phyloP scores from a whole-genome alignment of 768 basidiomycete genomes.

The Asterophora parasitica region DNA sequence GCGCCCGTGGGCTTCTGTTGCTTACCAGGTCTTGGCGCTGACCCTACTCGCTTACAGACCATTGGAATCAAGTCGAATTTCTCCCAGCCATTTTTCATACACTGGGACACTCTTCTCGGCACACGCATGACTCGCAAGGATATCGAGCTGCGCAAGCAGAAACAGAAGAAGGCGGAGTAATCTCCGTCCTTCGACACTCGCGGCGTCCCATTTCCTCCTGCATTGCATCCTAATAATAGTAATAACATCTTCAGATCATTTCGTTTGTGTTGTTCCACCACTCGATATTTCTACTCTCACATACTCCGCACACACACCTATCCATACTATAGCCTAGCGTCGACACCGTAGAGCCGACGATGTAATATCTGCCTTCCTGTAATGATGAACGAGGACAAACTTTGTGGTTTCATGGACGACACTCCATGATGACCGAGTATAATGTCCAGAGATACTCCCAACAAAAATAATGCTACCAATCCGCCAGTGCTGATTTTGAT shows the following conservation, averaged over 20 bases:
- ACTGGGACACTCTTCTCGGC: slow-evolving; percentile 85
- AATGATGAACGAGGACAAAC: not conserved
- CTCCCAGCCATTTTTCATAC: slow-evolving; percentile 92
- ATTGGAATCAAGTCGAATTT: slow-evolving; percentile 96
- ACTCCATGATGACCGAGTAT: not conserved
- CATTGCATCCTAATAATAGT: not conserved
- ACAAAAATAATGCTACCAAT: slow-evolving; percentile 38
- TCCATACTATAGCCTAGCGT: too few species aligned
- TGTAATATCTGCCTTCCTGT: slow-evolving; percentile 6
- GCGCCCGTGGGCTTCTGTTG: not conserved
- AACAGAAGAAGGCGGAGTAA: slow-evolving; percentile 27
- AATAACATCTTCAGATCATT: too few species aligned
- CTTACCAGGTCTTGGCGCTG: not conserved
- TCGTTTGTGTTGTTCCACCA: too few species aligned
- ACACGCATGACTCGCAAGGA: slow-evolving; percentile 78
- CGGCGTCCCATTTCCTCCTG: not conserved
- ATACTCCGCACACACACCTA: too few species aligned
- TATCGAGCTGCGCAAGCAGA: slow-evolving; percentile 47
- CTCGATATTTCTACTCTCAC: too few species aligned
- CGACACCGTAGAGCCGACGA: not conserved
- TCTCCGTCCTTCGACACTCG: not conserved
- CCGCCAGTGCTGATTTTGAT: slow-evolving; percentile 44
- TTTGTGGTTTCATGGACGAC: not conserved
- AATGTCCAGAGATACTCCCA: not conserved
- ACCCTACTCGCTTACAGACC: slow-evolving; percentile 28